Percentiles rank a stretch among this genome's conserved stretches.
Conservation (phyloP, 2,329 filamentous ascomycete species). For the Chrysosporium queenslandicum region DNA sequence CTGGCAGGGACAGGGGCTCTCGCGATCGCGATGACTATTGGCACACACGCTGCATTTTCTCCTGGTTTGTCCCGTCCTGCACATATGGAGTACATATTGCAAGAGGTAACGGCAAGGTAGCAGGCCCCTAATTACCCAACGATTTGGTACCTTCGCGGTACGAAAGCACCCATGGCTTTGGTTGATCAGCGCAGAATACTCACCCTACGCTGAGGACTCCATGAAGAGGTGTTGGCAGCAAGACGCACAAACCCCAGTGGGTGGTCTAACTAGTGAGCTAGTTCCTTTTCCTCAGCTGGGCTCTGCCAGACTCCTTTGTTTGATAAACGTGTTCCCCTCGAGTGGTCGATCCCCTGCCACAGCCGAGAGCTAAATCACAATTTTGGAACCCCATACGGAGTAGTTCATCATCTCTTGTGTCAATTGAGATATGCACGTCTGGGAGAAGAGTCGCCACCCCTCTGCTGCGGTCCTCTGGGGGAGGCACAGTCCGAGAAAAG, state of each 20-base stretch:
- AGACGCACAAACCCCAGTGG: too few relatives aligned
- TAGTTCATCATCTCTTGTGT: too few relatives aligned
- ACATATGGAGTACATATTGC: not conserved
- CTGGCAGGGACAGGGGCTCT: slow-evolving; percentile 5
- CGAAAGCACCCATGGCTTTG: not conserved
- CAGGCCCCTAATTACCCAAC: not conserved
- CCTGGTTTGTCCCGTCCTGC: not conserved
- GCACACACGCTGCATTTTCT: too few relatives aligned
- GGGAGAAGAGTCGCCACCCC: not conserved
- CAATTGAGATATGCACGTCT: too few relatives aligned
- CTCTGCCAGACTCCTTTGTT: not conserved
- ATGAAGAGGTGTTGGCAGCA: too few relatives aligned
- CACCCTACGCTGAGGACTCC: too few relatives aligned
- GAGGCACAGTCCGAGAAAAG: not conserved
- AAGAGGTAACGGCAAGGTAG: not conserved
- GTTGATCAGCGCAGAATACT: slow-evolving; percentile 3
- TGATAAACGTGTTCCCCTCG: not conserved
- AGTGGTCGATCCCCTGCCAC: slow-evolving; percentile 1
- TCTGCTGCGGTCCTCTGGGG: not conserved
- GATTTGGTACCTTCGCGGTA: slow-evolving; percentile 6
- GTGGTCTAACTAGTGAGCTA: too few relatives aligned
- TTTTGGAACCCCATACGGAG: not conserved
- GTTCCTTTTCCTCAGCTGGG: not conserved
- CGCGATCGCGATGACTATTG: not conserved
- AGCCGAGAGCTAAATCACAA: not conserved